phyloP scores from a whole-genome alignment of 257 asterid genomes.

The Cruciata laevipes region DNA sequence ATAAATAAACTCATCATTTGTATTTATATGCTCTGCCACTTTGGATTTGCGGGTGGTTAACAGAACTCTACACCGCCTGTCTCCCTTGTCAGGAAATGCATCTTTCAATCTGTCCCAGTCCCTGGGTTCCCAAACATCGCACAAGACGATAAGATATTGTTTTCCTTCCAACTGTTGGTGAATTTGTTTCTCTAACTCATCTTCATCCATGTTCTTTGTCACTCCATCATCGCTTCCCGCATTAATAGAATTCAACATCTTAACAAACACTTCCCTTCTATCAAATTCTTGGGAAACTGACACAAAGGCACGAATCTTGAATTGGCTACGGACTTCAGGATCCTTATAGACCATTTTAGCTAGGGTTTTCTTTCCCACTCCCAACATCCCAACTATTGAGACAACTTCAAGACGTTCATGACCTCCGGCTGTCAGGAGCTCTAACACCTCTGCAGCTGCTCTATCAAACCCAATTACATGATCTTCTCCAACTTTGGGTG shows the following conservation, averaged over 20 bases:
- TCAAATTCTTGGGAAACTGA: background rate
- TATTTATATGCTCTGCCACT: background rate
- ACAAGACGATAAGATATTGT: constrained; percentile 45
- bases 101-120: constrained; percentile 2
- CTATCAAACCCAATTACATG: background rate
- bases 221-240: background rate
- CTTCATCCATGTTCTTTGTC: constrained; percentile 9
- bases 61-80: constrained; percentile 6
- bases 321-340: background rate
- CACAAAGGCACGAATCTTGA: background rate
- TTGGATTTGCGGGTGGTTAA: background rate
- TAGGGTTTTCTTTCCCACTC: background rate
- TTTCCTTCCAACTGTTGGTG: constrained; percentile 21
- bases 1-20: background rate
- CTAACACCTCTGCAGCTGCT: background rate
- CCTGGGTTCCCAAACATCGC: constrained; percentile 34
- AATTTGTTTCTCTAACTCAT: constrained; percentile 27
- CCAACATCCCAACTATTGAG: background rate
- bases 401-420: background rate
- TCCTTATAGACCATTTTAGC: background rate
- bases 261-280: no score
- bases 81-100: background rate
- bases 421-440: background rate
- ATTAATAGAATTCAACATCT: background rate
- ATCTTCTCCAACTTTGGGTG: background rate